These are phyloP conservation scores for Evansstolkia leycettana DNA, from an alignment of 495 filamentous ascomycete species.

Conservation along the genomic window DNA sequence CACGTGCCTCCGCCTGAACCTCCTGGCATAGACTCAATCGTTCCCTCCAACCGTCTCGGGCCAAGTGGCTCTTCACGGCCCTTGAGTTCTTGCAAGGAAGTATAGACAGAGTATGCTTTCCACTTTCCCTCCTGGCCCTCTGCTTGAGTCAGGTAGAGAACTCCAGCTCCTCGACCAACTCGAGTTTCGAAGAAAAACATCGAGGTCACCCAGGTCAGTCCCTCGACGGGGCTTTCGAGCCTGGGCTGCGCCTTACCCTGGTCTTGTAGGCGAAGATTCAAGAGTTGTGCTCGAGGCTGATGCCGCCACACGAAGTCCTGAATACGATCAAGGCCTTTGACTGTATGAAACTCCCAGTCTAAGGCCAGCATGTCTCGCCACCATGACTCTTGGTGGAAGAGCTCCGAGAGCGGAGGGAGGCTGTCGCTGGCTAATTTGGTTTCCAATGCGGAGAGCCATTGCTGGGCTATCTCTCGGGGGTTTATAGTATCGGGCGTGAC, in stretches of 20 bases:
- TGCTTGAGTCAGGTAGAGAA: slow-evolving; percentile 43
- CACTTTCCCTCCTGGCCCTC: slow-evolving; percentile 37
- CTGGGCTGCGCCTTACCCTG: no score
- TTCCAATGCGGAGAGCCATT: no score
- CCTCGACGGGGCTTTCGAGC: slow-evolving; percentile 41
- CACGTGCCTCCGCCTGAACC: slow-evolving; percentile 39
- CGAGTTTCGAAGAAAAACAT: slow-evolving; percentile 39
- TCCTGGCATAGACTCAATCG: slow-evolving; percentile 31
- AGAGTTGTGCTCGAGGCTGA: slow-evolving; percentile 21
- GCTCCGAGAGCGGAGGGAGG: no score
- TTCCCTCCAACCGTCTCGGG: slow-evolving; percentile 24
- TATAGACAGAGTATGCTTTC: slow-evolving; percentile 56
- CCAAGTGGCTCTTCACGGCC: slow-evolving; percentile 33
- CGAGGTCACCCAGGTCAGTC: slow-evolving; percentile 34
- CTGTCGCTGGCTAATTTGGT: no score
- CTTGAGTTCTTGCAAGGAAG: slow-evolving; percentile 35
- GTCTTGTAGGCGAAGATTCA: slow-evolving; percentile 32
- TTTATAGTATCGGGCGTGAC: no score
- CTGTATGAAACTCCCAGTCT: slow-evolving; percentile 35
- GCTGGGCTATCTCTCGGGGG: no score
- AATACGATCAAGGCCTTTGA: slow-evolving; percentile 42
- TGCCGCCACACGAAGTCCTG: slow-evolving; percentile 29
- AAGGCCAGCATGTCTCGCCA: slow-evolving; percentile 31
- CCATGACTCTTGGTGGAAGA: slow-evolving; percentile 37
- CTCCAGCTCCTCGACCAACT: slow-evolving; percentile 40